A percentile compares a stretch with the other conserved stretches of the same genome.
phyloP scores from a whole-genome alignment of 2,329 filamentous ascomycete genomes.

The Aspergillus brunneoviolaceus region DNA sequence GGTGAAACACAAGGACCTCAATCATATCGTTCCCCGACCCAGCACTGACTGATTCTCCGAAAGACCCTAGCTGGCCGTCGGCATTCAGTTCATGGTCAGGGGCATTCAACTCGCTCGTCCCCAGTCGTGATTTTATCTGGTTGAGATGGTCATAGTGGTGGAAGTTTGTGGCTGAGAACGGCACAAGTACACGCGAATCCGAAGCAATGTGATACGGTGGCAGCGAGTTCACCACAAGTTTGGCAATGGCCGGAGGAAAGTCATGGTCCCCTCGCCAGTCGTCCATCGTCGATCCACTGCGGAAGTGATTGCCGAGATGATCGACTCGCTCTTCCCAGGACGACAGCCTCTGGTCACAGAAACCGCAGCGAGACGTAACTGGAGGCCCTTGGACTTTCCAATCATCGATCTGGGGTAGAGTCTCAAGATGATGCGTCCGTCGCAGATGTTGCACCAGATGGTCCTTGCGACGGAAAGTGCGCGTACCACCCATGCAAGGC shows the following conservation, averaged over 20 bases:
- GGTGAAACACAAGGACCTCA: constrained; percentile 15
- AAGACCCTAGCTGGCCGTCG: not conserved
- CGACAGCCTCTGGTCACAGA: constrained; percentile 8
- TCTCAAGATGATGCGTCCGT: constrained; percentile 1
- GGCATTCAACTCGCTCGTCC: not conserved
- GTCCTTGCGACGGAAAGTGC: constrained; percentile 13
- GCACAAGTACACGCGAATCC: constrained; percentile 18
- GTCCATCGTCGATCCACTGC: constrained; percentile 14
- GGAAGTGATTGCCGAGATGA: constrained; percentile 14
- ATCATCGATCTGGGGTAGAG: constrained; percentile 12
- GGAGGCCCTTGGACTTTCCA: constrained; percentile 10
- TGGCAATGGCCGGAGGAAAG: constrained; percentile 16
- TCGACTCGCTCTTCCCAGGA: constrained; percentile 9
- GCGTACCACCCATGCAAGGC: constrained; percentile 5
- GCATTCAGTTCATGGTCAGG: not conserved
- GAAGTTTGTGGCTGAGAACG: constrained; percentile 17
- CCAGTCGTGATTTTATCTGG: constrained; percentile 11
- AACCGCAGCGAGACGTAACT: constrained; percentile 16
- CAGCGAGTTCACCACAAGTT: constrained; percentile 16
- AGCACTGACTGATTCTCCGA: not conserved
- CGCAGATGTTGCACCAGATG: constrained; percentile 16
- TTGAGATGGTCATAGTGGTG: constrained; percentile 15
- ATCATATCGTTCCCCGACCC: not conserved
- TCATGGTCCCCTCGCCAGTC: constrained; percentile 20
- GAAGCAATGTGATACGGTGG: constrained; percentile 21